These are phyloP conservation scores for Fistulinella prunicolor DNA, from an alignment of 768 basidiomycete species.

Conservation along the genomic window DNA sequence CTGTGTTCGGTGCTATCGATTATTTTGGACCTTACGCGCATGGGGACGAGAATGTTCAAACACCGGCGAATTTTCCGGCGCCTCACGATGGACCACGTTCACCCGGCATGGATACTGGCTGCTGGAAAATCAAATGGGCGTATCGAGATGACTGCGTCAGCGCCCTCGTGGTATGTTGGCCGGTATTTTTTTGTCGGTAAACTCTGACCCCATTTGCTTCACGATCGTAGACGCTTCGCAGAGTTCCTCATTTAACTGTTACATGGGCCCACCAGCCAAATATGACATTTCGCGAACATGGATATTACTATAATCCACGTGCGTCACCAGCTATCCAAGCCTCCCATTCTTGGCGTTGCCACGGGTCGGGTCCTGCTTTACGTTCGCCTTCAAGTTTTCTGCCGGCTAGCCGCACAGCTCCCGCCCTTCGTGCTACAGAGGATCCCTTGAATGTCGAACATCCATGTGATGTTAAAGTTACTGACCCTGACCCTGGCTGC, in stretches of 20 bases:
- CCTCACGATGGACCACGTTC: conserved; percentile 60
- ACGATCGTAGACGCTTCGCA: conserved; percentile 57
- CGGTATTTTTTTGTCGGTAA: not conserved
- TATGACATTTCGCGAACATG: conserved; percentile 15
- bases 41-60: conserved; percentile 19
- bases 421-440: conserved; percentile 5
- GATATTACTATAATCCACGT: conserved; percentile 11
- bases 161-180: conserved; percentile 60
- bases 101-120: conserved; percentile 52
- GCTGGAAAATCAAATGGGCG: conserved; percentile 80
- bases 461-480: not conserved
- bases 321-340: conserved; percentile 3
- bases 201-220: conserved; percentile 1
- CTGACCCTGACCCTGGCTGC: not conserved
- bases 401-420: conserved; percentile 16
- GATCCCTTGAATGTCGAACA: not conserved
- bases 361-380: not conserved
- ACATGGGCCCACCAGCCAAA: conserved; percentile 75
- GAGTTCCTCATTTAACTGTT: conserved; percentile 67
- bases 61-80: conserved; percentile 30
- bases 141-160: conserved; percentile 72
- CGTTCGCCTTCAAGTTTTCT: conserved; percentile 17
- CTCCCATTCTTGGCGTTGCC: conserved; percentile 22
- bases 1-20: conserved; percentile 66
- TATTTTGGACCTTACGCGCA: conserved; percentile 39